A percentile compares a stretch with the other conserved stretches of the same genome.
These are phyloP conservation scores for Senecio squalidus DNA, from an alignment of 140 eudicot genomes.

Conservation along the genomic window DNA sequence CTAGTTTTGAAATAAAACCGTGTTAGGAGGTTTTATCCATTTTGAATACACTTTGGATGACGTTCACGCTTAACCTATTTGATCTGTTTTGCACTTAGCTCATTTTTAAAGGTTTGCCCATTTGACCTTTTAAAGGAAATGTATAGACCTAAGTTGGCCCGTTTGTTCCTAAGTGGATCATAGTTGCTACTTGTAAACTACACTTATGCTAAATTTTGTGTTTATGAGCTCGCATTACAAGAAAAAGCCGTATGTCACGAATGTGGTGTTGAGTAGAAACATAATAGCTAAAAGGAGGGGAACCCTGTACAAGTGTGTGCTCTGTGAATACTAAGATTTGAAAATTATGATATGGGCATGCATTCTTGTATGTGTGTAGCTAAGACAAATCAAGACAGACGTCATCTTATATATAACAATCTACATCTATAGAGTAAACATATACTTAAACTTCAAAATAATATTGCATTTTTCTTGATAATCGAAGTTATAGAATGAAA, in stretches of 20 bases:
- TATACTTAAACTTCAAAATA: background rate
- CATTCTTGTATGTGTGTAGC: background rate
- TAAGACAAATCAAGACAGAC: background rate
- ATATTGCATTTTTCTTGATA: background rate
- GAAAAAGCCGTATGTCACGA: background rate
- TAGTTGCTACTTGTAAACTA: too few relatives aligned
- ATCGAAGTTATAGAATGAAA: background rate
- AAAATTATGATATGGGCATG: background rate
- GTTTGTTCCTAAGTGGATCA: too few relatives aligned
- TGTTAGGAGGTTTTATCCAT: too few relatives aligned
- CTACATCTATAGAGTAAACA: background rate
- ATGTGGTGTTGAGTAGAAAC: background rate
- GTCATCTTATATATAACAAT: background rate
- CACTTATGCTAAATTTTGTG: background rate
- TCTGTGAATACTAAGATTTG: background rate
- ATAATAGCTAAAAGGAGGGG: background rate
- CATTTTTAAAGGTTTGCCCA: too few relatives aligned
- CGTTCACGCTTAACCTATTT: too few relatives aligned
- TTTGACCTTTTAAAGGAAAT: too few relatives aligned
- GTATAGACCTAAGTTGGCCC: too few relatives aligned
- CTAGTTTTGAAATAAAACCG: too few relatives aligned
- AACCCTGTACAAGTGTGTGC: background rate
- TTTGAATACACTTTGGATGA: too few relatives aligned
- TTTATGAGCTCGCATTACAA: background rate
- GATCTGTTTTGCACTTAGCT: too few relatives aligned